Base-by-base conservation (phyloP, 441 rosid genomes). In the Erysimum pusillum region DNA sequence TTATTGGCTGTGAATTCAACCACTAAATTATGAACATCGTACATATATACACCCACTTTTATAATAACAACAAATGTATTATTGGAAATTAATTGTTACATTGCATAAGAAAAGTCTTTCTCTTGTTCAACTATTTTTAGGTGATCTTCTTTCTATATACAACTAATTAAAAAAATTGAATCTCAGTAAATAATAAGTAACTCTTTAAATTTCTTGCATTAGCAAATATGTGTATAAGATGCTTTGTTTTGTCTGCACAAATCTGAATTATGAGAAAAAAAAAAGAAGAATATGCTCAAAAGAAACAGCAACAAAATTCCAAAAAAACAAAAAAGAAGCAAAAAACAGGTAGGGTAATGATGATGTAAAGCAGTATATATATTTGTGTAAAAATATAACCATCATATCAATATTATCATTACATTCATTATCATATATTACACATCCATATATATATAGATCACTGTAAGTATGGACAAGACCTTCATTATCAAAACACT, bases 401-500 rank as follows among this genome's bases (percentile, higher is more conserved):
- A 71, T 71, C 54, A 71, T 64, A 18, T 46, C 62, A 57, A 4
- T 41, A 59, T 51, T 0, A 72, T 64, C 58, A 66, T 61, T 7
- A 13, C 61, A 54, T 48, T 51, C 41, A 25, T 25, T 25, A 25
- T 25, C 28, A 69, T 42, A 36, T 46, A 46, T 22, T 36, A 75
- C 62, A 61, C 63, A 75, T 48, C 11, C 31, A 56, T 8, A 67
- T 2, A 59, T 46, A 28, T 20, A 57, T 17, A 41, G 42, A 69
- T 44, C 4, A 31, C 7, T 62, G 7, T 41, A 53, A 52, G 63
- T 70, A 44, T 64, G 45, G 76, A 77, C 76, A 69, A 63, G 66
- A 70, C 66, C 76, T 84, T 83, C 85, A 52, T 65, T 83, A 74
- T 87, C 81, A 76, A 71, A 79, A 34, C 51, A 7, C 92, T 87